These are phyloP conservation scores for Tricladium varicosporioides DNA, from an alignment of 2,329 filamentous ascomycete genomes.

Conservation along the genomic window DNA sequence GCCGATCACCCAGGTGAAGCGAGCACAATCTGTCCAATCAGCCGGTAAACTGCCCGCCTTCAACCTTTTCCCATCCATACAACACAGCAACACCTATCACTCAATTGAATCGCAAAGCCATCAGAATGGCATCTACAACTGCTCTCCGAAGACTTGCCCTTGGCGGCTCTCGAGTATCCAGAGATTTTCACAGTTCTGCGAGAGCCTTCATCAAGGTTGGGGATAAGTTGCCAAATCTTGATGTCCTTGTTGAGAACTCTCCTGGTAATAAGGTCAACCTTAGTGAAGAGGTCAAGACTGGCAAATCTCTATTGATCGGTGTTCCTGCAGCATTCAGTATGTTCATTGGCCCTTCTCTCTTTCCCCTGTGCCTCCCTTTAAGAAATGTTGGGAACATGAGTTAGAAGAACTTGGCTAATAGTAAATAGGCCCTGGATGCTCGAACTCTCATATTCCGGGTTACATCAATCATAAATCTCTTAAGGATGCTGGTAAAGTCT, in stretches of 20 bases:
- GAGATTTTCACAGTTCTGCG: slow-evolving; percentile 62
- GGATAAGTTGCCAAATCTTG: slow-evolving; percentile 73
- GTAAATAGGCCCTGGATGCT: slow-evolving; percentile 55
- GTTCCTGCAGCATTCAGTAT: slow-evolving; percentile 75
- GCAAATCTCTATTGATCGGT: slow-evolving; percentile 78
- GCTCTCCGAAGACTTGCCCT: slow-evolving; percentile 24
- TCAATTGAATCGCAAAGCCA: background rate
- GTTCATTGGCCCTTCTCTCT: slow-evolving; percentile 24
- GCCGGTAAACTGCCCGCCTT: background rate
- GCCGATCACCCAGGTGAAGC: background rate
- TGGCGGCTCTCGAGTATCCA: slow-evolving; percentile 12
- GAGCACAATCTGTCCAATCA: background rate
- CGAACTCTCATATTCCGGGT: slow-evolving; percentile 73
- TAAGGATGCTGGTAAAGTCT: slow-evolving; percentile 77
- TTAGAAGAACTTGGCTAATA: background rate
- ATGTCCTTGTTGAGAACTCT: slow-evolving; percentile 70
- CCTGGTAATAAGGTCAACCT: slow-evolving; percentile 91
- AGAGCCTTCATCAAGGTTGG: slow-evolving; percentile 69
- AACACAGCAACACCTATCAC: background rate
- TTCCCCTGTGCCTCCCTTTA: too few species aligned
- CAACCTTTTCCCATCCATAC: background rate
- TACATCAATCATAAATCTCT: slow-evolving; percentile 79
- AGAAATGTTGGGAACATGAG: too few species aligned
- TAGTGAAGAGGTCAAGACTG: slow-evolving; percentile 63
- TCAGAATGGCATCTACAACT: slow-evolving; percentile 26